Evolutionary conservation across 805 yeast genomes (phyloP), one percentile per base, ranked within the genome.

Genomic region (Starmerella apis): DNA sequence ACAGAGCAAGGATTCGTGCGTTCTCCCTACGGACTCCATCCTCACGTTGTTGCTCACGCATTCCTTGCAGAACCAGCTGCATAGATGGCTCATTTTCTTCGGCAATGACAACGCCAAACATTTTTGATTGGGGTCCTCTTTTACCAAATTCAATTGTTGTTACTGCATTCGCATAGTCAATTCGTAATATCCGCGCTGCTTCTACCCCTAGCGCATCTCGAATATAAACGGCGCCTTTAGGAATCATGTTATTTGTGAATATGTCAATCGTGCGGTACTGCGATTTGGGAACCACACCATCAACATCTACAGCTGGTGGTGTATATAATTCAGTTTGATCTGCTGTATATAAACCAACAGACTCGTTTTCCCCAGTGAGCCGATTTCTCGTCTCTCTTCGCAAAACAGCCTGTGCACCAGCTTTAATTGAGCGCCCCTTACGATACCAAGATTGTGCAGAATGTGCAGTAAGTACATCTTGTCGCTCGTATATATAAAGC

Each of bases 401-500:
- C 25, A 65, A 78, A 57, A 80, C 60, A 0, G 92, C 82, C 54
- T 78, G 78, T 32, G 71, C 79, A 0, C 94, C 95, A 0, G 78
- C 63, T 59, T 79, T 84, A 32, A 92, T 64, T 0, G 79, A 72
- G 19, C 96, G 68, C 0, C 98, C 98, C 39, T 74, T 68, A 66
- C 83, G 74, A 60, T 81, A 85, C 97, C 97, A 92, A 1, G 83
- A 86, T 58, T 78, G 80, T 0, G 95, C 84, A 0, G 94, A 79
- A 50, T 79, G 71, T 19, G 88, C 74, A 2, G 60, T 60, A 43
- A 77, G 71, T 1, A 92, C 86, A 58, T 81, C 79, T 0, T 73
- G 64, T 20, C 95, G 68, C 43, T 76, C 78, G 60, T 77, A 92
- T 0, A 90, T 60, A 4, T 59, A 60, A 22, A 33, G 32, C 4